Base-by-base conservation (phyloP, 73 alveolate species). In the Durusdinium trenchii region DNA sequence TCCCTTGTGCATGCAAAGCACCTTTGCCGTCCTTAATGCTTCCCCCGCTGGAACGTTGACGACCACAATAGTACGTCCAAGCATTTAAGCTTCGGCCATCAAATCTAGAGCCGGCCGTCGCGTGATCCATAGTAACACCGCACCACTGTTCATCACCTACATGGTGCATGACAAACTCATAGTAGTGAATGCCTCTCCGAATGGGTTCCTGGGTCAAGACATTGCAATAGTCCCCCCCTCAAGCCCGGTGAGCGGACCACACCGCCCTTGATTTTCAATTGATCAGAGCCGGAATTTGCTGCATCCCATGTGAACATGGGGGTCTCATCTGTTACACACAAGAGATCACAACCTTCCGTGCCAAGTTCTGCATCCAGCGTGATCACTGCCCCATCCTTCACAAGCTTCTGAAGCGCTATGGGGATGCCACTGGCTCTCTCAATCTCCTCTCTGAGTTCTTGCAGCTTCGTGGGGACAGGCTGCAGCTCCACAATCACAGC, bases 111-210 rank as follows among this genome's bases (percentile, higher is more conserved):
- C 95, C 95, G 3, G 95, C 95, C 64, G 62, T 7, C 95, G 54
- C 95, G 12, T 81, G 95, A 26, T 28, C 28, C 95, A 86, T 86
- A 30, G 95, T 86, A 51, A 91, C 98, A 6, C 98, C 98, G 71
- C 98, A 91, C 98, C 98, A 38, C 76, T 91, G 98, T 79, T 91
- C 98, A 32, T 91, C 98, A 26, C 98, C 98, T 28, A 93, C 79
- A 45, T 40, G 12, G 81, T 93, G 98, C 98, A 93, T 7, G 20
- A 93, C 98, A 46, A 93, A 93, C 91, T 93, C 98, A 81, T 46
- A 93, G 92, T 93, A 93, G 98, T 93, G 98, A 46, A 71, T 5
- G 48, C 98, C 98, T 30, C 76, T 36, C 20, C 98, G 98, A 45
- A 93, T 38, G 46, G 98, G 98, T 52, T 90, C 96, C 28, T 38